phyloP scores from a whole-genome alignment of 208 protist species.

The Leishmania guyanensis region DNA sequence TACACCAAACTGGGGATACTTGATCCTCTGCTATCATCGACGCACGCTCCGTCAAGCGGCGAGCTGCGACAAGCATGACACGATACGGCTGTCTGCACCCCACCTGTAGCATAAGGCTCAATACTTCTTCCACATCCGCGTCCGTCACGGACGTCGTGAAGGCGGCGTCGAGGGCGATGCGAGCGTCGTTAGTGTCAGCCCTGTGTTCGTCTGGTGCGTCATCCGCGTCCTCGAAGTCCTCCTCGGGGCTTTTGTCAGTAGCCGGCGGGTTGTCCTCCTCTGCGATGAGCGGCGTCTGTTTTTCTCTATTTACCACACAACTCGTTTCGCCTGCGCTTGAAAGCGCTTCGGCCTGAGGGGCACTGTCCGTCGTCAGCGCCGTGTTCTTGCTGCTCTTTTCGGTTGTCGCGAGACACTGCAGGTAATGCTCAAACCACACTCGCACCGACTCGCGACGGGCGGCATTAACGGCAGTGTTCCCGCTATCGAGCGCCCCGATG shows the following conservation, averaged over 20 bases:
- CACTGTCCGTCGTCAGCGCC: background rate
- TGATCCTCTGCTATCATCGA: background rate
- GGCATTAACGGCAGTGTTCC: background rate
- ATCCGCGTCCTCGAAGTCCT: conserved; percentile 1
- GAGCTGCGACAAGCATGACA: background rate
- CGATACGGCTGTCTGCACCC: conserved; percentile 27
- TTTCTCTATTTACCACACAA: background rate
- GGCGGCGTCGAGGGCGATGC: background rate
- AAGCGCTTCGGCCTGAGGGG: background rate
- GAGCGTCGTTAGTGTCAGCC: background rate
- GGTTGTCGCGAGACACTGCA: conserved; percentile 1
- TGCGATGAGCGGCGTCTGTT: background rate
- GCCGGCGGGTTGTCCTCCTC: background rate
- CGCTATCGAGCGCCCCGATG: background rate
- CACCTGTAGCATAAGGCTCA: conserved; percentile 26
- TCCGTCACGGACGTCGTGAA: conserved; percentile 19
- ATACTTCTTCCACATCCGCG: conserved; percentile 37
- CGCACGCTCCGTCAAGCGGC: conserved; percentile 5
- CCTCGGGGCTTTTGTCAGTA: background rate
- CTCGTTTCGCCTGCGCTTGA: background rate
- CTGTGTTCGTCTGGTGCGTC: background rate
- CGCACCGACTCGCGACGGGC: conserved; percentile 14
- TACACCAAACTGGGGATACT: background rate
- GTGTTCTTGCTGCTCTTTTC: background rate
- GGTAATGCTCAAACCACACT: conserved; percentile 27